phyloP scores from a whole-genome alignment of 129 eudicot species.

The Erigeron canadensis region DNA sequence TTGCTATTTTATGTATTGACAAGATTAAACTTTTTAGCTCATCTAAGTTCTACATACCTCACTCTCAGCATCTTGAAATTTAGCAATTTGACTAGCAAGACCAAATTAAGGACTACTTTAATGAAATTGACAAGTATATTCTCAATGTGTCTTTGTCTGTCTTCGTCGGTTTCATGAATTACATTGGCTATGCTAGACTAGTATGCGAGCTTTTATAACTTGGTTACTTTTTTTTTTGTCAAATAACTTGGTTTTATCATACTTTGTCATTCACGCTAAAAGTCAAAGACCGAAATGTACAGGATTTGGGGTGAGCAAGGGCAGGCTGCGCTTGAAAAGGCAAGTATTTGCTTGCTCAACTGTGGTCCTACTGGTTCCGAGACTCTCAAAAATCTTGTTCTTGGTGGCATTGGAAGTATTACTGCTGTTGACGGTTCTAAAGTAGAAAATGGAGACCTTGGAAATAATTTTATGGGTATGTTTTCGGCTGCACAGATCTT shows the following conservation, averaged over 20 bases:
- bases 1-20: no score
- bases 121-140: neutral
- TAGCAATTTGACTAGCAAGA: neutral
- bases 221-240: neutral
- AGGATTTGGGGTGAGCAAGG: constrained; percentile 99
- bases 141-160: neutral
- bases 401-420: constrained; percentile 95
- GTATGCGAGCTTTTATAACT: neutral
- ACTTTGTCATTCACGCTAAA: neutral
- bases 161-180: neutral
- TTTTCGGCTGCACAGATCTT: neutral
- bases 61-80: neutral
- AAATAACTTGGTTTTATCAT: neutral
- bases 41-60: neutral
- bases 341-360: constrained; percentile 90
- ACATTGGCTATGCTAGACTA: neutral
- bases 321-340: constrained; percentile 90
- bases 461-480: constrained; percentile 92
- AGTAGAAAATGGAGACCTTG: constrained; percentile 87
- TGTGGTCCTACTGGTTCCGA: constrained; percentile 99
- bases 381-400: constrained; percentile 88
- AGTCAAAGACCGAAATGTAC: constrained; percentile 14
- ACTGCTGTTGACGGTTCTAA: constrained; percentile 93
- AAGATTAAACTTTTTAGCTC: neutral
- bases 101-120: constrained; percentile 7